Evolutionary conservation across 805 yeast species (phyloP), one percentile per base, ranked within the genome.

Genomic region (Saccharomycopsis babjevae): DNA sequence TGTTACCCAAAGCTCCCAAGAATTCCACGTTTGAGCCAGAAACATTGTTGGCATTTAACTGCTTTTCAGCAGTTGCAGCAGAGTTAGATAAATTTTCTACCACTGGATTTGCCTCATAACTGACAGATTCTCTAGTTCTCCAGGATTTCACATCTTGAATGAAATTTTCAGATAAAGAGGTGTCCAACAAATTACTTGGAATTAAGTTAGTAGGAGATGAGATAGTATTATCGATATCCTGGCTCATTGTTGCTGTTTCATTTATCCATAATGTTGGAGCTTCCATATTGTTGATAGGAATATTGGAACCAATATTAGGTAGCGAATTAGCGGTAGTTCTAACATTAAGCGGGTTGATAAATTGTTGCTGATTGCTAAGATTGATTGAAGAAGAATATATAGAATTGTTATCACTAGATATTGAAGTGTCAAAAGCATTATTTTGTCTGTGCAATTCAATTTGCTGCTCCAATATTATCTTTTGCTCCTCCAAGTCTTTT

Each of bases 401-500:
- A 22, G 52, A 46, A 28, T 46, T 46, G 10, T 20, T 46, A 25
- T 46, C 52, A 22, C 52, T 46, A 25, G 52, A 46, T 11, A 46
- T 46, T 5, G 52, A 46, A 22, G 52, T 46, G 16, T 46, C 52
- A 22, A 22, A 46, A 3, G 52, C 32, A 25, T 46, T 46, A 46
- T 20, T 59, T 18, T 46, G 59, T 34, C 42, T 50, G n/a, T 54
- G 59, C 34, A 25, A 13, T 25, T 57, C 54, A 22, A 42, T 34
- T 46, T 57, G 54, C 18, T 43, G 55, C 20, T 34, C 40, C 30
- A 28, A 18, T 20, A 32, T 7, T 25, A 38, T 59, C 22, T 57
- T 56, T 55, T 61, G 57, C 40, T 54, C 28, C 39, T 61, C 64
- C 22, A 56, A n/a, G 34, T 59, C 60, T 39, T 57, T 59, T 30